These are phyloP conservation scores for Yamadazyma songkhlaensis DNA, from an alignment of 1,139 yeast species.

Conservation along the genomic window DNA sequence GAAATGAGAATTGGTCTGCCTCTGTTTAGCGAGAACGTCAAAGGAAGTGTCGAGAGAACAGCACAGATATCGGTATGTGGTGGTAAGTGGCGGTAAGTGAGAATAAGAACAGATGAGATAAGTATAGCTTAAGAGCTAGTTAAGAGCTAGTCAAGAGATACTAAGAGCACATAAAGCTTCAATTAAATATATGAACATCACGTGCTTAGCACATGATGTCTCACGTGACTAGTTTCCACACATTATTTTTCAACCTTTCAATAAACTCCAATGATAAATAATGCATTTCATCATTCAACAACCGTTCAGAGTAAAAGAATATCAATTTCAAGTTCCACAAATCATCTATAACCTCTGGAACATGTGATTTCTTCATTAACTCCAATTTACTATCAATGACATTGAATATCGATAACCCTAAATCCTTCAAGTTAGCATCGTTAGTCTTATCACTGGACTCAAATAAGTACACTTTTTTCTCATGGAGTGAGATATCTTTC, in stretches of 20 bases:
- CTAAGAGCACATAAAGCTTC: no score
- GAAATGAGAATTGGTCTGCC: no score
- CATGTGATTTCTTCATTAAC: slow-evolving; percentile 40
- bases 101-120: no score
- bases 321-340: slow-evolving; percentile 65
- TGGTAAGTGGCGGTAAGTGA: no score
- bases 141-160: no score
- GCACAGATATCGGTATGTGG: no score
- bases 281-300: slow-evolving; percentile 28
- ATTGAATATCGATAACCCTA: slow-evolving; percentile 39
- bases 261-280: slow-evolving; percentile 50
- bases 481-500: slow-evolving; percentile 28
- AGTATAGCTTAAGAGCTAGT: no score
- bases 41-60: no score
- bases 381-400: slow-evolving; percentile 59
- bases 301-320: slow-evolving; percentile 57
- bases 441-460: slow-evolving; percentile 20
- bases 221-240: slow-evolving; percentile 34
- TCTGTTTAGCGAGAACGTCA: no score
- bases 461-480: slow-evolving; percentile 31
- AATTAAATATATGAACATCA: no score
- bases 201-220: no score
- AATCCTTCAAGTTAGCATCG: slow-evolving; percentile 16
- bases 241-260: slow-evolving; percentile 45
- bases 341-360: slow-evolving; percentile 51